Percentiles rank a stretch among this genome's conserved stretches.
Conservation (phyloP, 2,329 filamentous ascomycete species). For the Alternaria postmessia region DNA sequence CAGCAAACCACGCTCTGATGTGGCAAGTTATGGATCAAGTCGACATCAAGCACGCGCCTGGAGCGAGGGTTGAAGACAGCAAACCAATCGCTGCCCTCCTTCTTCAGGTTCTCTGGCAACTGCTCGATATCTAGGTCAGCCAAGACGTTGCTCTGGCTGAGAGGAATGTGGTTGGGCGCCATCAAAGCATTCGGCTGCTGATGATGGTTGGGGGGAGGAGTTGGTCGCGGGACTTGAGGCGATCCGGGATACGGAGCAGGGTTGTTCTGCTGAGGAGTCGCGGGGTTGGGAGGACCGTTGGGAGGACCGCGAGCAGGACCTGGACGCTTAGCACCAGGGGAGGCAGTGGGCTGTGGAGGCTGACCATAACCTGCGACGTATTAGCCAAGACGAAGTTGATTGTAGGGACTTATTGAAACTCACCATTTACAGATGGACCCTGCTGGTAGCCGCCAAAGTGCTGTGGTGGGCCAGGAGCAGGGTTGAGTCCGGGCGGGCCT, state of each 20-base stretch:
- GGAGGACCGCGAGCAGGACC: conserved; percentile 68
- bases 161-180: conserved; percentile 52
- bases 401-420: conserved; percentile 35
- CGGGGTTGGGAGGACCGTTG: conserved; percentile 68
- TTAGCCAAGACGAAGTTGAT: conserved; percentile 17
- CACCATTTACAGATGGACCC: conserved; percentile 69
- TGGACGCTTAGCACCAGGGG: conserved; percentile 80
- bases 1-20: conserved; percentile 99
- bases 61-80: conserved; percentile 95
- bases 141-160: conserved; percentile 70
- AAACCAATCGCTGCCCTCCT: conserved; percentile 91
- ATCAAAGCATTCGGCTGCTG: conserved; percentile 48
- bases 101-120: conserved; percentile 85
- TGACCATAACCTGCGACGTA: conserved; percentile 73
- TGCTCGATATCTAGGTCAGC: conserved; percentile 88
- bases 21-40: conserved; percentile 88
- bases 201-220: conserved; percentile 62
- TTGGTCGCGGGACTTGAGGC: conserved; percentile 81
- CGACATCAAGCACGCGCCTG: conserved; percentile 88
- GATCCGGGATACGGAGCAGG: conserved; percentile 88
- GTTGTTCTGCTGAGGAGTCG: conserved; percentile 91
- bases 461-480: conserved; percentile 66
- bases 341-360: conserved; percentile 83
- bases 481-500: conserved; percentile 72
- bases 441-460: conserved; percentile 77